Evolutionary conservation across 768 basidiomycete genomes (phyloP).

Genomic region (Tephrocybe sp.): DNA sequence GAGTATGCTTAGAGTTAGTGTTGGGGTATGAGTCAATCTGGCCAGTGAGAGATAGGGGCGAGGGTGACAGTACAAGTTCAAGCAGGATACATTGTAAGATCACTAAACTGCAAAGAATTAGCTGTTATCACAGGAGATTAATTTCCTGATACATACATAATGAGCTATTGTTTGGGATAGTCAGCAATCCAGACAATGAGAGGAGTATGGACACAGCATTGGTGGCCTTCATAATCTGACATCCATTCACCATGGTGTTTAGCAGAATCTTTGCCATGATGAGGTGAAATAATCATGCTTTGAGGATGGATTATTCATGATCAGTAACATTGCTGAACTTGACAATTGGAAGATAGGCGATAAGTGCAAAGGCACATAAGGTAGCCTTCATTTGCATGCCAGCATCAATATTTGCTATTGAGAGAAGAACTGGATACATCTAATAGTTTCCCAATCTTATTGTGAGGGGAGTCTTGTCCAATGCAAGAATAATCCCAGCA

Average conservation of each 20-base stretch:
- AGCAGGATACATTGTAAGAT: not conserved
- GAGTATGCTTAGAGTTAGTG: not conserved
- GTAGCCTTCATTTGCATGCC: not conserved
- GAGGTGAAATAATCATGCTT: not conserved
- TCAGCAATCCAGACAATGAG: not conserved
- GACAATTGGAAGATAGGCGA: too few species aligned
- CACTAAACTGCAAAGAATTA: not conserved
- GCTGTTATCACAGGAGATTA: not conserved
- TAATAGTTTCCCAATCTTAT: too few species aligned
- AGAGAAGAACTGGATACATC: not conserved
- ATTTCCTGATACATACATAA: not conserved
- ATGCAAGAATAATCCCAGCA: not conserved
- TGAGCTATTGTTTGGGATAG: not conserved
- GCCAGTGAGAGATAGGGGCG: not conserved
- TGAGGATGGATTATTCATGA: not conserved
- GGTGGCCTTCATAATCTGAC: not conserved
- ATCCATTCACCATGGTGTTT: not conserved
- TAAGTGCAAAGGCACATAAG: too few species aligned
- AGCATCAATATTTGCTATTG: not conserved
- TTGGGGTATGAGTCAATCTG: not conserved
- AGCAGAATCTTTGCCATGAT: not conserved
- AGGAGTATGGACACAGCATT: not conserved
- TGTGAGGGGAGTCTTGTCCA: too few species aligned
- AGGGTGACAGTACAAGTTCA: not conserved
- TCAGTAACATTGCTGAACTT: not conserved